Percentiles rank a stretch among this genome's conserved stretches.
phyloP scores from a whole-genome alignment of 202 grass and related monocot species.

The Zoysia matrella region DNA sequence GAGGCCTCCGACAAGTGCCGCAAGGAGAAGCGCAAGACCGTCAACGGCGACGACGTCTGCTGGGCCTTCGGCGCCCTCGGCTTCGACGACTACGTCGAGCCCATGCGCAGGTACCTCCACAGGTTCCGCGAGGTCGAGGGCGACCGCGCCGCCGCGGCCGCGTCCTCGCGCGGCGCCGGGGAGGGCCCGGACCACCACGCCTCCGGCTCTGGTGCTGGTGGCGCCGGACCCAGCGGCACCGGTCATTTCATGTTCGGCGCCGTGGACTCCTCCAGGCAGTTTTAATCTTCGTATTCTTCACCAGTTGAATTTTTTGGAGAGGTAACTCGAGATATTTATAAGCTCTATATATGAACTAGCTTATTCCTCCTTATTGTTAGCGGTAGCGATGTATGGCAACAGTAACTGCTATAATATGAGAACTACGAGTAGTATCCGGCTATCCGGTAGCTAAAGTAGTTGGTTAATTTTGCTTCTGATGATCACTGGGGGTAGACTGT shows the following conservation, averaged over 20 bases:
- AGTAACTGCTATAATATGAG: not conserved
- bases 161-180: slow-evolving; percentile 31
- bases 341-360: not conserved
- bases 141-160: slow-evolving; percentile 40
- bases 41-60: slow-evolving; percentile 96
- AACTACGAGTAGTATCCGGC: not conserved
- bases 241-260: slow-evolving; percentile 91
- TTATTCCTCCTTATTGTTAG: not conserved
- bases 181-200: not conserved
- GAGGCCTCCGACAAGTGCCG: slow-evolving; percentile 96
- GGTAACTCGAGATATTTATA: not conserved
- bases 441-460: not conserved
- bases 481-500: too few species aligned
- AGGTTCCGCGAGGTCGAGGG: too few species aligned
- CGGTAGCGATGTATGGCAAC: not conserved
- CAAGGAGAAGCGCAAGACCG: slow-evolving; percentile 93
- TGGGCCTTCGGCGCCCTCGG: slow-evolving; percentile 79
- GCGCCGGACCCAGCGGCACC: not conserved
- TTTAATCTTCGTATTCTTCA: slow-evolving; percentile 19
- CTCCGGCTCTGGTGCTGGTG: not conserved
- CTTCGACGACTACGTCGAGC: not conserved
- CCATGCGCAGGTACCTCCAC: too few species aligned
- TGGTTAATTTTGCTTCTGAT: slow-evolving; percentile 5
- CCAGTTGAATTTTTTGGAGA: slow-evolving; percentile 6
- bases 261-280: slow-evolving; percentile 58